phyloP scores from a whole-genome alignment of 2,329 filamentous ascomycete genomes.

The Fusarium nematophilum region DNA sequence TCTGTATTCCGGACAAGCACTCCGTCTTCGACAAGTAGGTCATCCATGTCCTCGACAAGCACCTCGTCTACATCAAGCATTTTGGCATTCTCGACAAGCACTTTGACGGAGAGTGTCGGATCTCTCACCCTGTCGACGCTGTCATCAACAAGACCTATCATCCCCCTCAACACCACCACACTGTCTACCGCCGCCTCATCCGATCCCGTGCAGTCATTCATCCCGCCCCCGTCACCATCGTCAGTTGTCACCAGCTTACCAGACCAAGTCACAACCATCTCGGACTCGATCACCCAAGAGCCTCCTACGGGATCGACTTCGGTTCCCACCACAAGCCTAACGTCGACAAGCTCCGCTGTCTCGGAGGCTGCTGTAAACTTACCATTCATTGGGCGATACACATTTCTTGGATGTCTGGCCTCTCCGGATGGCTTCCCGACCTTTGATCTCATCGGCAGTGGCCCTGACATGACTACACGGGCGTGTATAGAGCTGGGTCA shows the following conservation, averaged over 20 bases:
- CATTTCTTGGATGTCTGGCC: slow-evolving; percentile 22
- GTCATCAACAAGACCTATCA: no score
- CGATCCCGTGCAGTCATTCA: no score
- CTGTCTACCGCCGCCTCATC: no score
- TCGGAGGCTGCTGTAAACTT: slow-evolving; percentile 8
- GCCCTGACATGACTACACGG: slow-evolving; percentile 19
- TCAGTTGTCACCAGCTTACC: neutral
- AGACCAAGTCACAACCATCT: neutral
- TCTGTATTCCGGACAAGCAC: no score
- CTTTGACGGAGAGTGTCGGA: no score
- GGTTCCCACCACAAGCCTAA: neutral
- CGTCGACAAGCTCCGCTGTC: neutral
- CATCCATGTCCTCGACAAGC: no score
- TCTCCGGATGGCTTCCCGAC: slow-evolving; percentile 25
- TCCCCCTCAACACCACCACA: no score
- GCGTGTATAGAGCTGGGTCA: slow-evolving; percentile 6
- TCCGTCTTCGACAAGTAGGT: no score
- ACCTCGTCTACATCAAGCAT: no score
- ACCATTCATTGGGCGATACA: slow-evolving; percentile 10
- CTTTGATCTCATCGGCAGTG: slow-evolving; percentile 12
- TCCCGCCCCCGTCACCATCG: neutral
- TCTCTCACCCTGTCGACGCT: no score
- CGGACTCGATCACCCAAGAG: neutral
- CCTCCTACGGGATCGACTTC: neutral
- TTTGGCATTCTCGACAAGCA: no score